Base-by-base conservation (phyloP, 2,329 filamentous ascomycete genomes). In the Colletotrichum abscissum region DNA sequence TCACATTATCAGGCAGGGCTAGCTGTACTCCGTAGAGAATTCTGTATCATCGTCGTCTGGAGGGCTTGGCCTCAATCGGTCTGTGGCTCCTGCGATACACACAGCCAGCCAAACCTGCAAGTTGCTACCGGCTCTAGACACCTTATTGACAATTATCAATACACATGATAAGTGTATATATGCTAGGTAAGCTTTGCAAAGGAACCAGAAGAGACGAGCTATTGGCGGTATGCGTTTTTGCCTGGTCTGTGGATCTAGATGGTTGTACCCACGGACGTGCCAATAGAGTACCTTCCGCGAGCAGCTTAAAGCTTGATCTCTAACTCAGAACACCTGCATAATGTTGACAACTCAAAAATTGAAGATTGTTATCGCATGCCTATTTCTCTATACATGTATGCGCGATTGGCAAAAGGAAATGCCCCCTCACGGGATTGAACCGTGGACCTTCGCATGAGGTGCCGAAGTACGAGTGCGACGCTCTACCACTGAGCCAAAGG, bases 21-120 rank as follows among this genome's bases (percentile, higher is more conserved):
- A 1, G 26, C 26, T 26, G 26, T 26, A 26, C 26, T 26, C 26
- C 26, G 5, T 19, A 46, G 16, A 46, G 16, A 16, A 38, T 12
- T 6, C 4, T 16, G 16, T 12, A 14, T 14, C 35, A 38, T 14
- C 12, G 35, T 38, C 16, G 14, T 7, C 5, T 42, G 14, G 3
- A 7, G 7, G 42, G 19, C 6, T 24, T 63, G 55, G 49, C 26
- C 54, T n/a, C 16, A 28, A 46, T 7, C 22, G 80, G 80, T 19
- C 3, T 4, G 42, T 19, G 67, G 82, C 81, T 49, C 78, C 82
- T 57, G 75, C 76, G 1, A 79, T 80, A 5, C 82, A 83, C 70
- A 81, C 79, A 1, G 80, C 79, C 2, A 75, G 72, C 71, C 79
- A 83, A 72, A 69, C 78, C 9, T 83, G 78, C 74, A 82, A 82